Base-by-base conservation (phyloP, 2,329 filamentous ascomycete genomes). In the Plectosphaerella plurivora region DNA sequence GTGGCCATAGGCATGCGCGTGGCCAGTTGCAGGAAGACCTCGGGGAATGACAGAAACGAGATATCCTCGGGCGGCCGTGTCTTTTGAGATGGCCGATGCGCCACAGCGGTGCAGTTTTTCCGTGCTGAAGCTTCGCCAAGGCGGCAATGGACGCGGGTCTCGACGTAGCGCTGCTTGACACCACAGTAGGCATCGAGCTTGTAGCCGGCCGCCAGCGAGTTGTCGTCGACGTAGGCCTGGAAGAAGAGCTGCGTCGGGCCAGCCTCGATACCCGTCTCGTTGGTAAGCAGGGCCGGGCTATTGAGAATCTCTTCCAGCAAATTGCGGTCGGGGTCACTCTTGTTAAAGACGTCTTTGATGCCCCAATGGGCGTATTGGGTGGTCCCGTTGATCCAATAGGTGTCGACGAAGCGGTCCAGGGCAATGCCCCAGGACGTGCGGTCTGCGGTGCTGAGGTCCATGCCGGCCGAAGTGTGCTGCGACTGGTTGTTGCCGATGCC, bases 161-260 rank as follows among this genome's bases (percentile, higher is more conserved):
- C 53, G 2, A 54, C 47, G 25, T 54, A 52, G 14, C 47, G 24
- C 39, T 53, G 52, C 10, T 45, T 53, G 33, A 48, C 37, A n/a
- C 22, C 28, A 36, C 52, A 53, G 39, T 37, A 16, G 10, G 36
- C 33, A 10, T 18, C 42, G 2, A 42, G 20, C 12, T 51, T 37
- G 33, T 51, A 45, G 5, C 24, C 44, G 1, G 45, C n/a, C 12
- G n/a, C 36, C 15, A 39, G 37, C 3, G 10, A 20, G 11, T 18
- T 28, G 37, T 28, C 20, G 20, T 46, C 35, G 6, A 24, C 12
- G n/a, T 35, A 33, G 20, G 28, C 37, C 28, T 47, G 45, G 16
- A 53, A 47, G 3, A 53, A 45, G 9, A 53, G 45, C 20, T 5
- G 44, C 37, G 52, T 54, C 47, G 49, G 52, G 1, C 49, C 41